Evolutionary conservation across 305 asterid species (phyloP).

Genomic region (Fraxinus sp.): DNA sequence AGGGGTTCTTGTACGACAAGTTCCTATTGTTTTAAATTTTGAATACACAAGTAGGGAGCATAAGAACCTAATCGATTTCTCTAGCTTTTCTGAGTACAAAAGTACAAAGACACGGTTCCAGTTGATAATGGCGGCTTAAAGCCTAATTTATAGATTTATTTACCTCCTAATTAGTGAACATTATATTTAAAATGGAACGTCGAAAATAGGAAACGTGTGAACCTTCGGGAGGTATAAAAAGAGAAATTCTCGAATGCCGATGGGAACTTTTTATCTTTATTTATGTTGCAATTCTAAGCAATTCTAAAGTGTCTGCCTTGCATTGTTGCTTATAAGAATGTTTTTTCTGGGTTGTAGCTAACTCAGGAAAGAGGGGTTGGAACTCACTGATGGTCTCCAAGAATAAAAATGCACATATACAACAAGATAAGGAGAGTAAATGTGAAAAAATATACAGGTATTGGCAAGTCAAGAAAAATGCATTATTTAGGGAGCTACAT

Average conservation of each 20-base stretch:
- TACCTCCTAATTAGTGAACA: not conserved
- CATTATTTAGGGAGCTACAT: not conserved
- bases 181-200: too few species aligned
- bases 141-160: not conserved
- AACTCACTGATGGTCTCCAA: not conserved
- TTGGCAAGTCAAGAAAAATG: not conserved
- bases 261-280: not conserved
- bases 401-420: not conserved
- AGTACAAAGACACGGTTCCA: not conserved
- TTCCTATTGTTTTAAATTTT: not conserved
- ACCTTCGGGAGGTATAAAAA: not conserved
- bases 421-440: not conserved
- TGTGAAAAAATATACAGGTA: not conserved
- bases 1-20: not conserved
- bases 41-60: not conserved
- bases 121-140: not conserved
- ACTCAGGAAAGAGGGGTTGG: too few species aligned
- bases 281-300: not conserved
- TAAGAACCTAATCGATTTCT: not conserved
- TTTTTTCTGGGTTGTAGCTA: too few species aligned
- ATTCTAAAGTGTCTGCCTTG: not conserved
- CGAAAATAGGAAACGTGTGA: not conserved
- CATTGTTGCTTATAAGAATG: too few species aligned
- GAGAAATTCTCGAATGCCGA: too few species aligned
- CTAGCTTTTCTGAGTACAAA: not conserved